Evolutionary conservation across 352 stramenopile species (phyloP).

Genomic region (Phytophthora chlamydospora): DNA sequence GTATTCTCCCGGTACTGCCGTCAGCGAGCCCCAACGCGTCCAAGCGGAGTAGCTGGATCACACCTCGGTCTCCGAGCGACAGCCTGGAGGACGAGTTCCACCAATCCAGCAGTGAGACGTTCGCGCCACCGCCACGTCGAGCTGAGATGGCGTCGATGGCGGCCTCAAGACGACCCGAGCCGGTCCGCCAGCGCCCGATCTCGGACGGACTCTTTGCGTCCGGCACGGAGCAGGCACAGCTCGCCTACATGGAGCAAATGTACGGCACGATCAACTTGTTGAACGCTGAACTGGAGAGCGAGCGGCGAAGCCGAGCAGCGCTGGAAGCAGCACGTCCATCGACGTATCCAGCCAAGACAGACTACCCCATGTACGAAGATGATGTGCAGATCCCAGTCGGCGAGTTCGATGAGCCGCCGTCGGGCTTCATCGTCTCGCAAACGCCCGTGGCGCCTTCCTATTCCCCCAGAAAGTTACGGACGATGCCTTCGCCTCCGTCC

Average conservation of each 20-base stretch:
- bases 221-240: conserved; percentile 45
- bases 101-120: conserved; percentile 14
- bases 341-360: conserved; percentile 31
- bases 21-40: conserved; percentile 36
- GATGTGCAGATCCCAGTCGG: conserved; percentile 17
- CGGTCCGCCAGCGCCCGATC: conserved; percentile 4
- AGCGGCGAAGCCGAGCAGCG: conserved; percentile 37
- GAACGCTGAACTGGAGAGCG: conserved; percentile 53
- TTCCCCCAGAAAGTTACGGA: conserved; percentile 28
- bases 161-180: conserved; percentile 18
- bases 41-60: conserved; percentile 57
- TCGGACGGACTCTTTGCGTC: conserved; percentile 16
- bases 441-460: conserved; percentile 21
- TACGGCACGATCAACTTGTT: conserved; percentile 62
- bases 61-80: conserved; percentile 32
- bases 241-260: conserved; percentile 79
- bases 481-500: conserved; percentile 19
- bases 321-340: conserved; percentile 6
- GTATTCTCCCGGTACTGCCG: conserved; percentile 46
- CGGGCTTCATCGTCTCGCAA: conserved; percentile 23
- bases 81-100: conserved; percentile 17
- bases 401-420: conserved; percentile 23
- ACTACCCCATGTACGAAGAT: conserved; percentile 29
- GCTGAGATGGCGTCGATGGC: conserved; percentile 15
- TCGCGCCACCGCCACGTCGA: conserved; percentile 21